These are phyloP conservation scores for Rhytidhysteron rufulum DNA, from an alignment of 2,329 filamentous ascomycete species.

Conservation along the genomic window DNA sequence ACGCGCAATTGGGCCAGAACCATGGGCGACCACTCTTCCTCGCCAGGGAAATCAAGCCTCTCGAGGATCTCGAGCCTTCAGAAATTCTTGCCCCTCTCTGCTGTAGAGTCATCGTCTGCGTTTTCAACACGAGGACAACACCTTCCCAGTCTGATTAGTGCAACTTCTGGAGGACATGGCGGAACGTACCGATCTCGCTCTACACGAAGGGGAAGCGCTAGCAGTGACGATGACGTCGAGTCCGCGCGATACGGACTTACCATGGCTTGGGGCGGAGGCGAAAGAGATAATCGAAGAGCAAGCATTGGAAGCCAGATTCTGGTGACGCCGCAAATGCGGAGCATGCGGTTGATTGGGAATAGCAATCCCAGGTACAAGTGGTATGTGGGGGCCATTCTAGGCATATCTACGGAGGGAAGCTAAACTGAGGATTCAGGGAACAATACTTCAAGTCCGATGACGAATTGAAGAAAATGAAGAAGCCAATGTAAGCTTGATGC, in stretches of 20 bases:
- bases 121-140: constrained; percentile 44
- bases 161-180: constrained; percentile 1
- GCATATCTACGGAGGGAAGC: background rate
- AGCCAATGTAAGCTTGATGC: constrained; percentile 62
- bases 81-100: constrained; percentile 40
- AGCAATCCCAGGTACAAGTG: constrained; percentile 82
- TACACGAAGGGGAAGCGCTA: constrained; percentile 15
- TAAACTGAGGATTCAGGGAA: constrained; percentile 45
- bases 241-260: constrained; percentile 20
- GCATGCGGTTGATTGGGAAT: constrained; percentile 82
- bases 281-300: constrained; percentile 36
- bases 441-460: constrained; percentile 80
- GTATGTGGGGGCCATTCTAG: constrained; percentile 30
- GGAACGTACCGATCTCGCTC: constrained; percentile 28
- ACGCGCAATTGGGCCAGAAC: too few species aligned
- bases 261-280: constrained; percentile 26
- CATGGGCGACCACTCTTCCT: background rate
- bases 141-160: constrained; percentile 31
- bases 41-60: constrained; percentile 12
- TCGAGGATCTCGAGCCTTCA: constrained; percentile 33
- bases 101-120: constrained; percentile 30
- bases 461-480: constrained; percentile 67
- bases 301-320: constrained; percentile 42
- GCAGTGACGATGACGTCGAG: constrained; percentile 29
- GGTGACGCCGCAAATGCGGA: constrained; percentile 66